A percentile compares a stretch with the other conserved stretches of the same genome.
phyloP scores from a whole-genome alignment of 805 yeast species.

The Starmera quercuum region DNA sequence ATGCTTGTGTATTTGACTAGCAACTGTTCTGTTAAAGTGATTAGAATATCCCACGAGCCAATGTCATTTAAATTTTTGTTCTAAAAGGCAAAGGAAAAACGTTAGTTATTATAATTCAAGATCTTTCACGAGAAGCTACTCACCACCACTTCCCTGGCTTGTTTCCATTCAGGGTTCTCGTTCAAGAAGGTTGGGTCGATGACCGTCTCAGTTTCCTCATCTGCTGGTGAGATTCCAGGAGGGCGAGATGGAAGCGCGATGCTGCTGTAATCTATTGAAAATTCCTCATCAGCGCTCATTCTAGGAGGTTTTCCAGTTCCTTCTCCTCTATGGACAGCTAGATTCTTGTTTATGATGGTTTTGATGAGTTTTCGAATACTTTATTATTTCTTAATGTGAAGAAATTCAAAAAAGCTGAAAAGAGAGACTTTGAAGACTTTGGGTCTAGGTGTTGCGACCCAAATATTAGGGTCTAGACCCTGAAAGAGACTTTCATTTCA shows the following conservation, averaged over 20 bases:
- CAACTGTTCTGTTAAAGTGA: slow-evolving; percentile 24
- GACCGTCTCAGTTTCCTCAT: background rate
- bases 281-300: background rate
- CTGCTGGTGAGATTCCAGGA: background rate
- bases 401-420: too few species aligned
- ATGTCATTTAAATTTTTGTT: slow-evolving; percentile 24
- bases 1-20: slow-evolving; percentile 26
- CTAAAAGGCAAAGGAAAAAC: too few species aligned
- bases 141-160: slow-evolving; percentile 13
- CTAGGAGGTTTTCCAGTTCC: background rate
- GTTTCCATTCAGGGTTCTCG: slow-evolving; percentile 18
- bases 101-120: slow-evolving; percentile 2
- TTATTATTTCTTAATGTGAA: too few species aligned
- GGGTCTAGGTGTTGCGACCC: too few species aligned
- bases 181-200: slow-evolving; percentile 9
- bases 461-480: too few species aligned
- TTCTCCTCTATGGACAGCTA: too few species aligned
- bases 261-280: background rate
- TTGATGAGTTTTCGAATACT: too few species aligned
- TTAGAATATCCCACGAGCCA: slow-evolving; percentile 31
- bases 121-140: slow-evolving; percentile 2
- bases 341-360: too few species aligned
- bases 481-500: too few species aligned
- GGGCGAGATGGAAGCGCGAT: background rate
- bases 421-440: too few species aligned